Evolutionary conservation across 371 early-diverging fungal genomes (phyloP).

Genomic region (Rhizopus arrhizus): DNA sequence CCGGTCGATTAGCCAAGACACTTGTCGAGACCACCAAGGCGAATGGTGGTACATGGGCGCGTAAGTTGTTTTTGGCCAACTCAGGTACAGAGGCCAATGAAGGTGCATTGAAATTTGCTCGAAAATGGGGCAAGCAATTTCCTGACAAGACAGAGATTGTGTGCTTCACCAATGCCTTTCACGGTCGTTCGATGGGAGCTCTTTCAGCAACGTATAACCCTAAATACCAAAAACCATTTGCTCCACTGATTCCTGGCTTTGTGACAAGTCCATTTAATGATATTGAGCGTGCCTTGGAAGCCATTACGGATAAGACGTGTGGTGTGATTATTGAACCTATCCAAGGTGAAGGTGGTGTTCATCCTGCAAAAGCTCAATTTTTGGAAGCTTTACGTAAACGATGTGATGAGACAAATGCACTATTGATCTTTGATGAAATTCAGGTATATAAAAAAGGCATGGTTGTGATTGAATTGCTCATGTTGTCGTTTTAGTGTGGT

Average conservation of each 20-base stretch:
- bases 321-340: slow-evolving; percentile 95
- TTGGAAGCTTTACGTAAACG: slow-evolving; percentile 72
- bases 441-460: slow-evolving; percentile 55
- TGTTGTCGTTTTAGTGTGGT: slow-evolving; percentile 63
- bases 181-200: slow-evolving; percentile 94
- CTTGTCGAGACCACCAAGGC: slow-evolving; percentile 63
- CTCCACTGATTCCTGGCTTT: slow-evolving; percentile 88
- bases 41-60: slow-evolving; percentile 46
- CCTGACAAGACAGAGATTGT: slow-evolving; percentile 65
- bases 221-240: slow-evolving; percentile 92
- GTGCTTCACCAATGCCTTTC: slow-evolving; percentile 88
- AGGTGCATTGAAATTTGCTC: slow-evolving; percentile 90
- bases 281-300: slow-evolving; percentile 53
- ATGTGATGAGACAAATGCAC: slow-evolving; percentile 80
- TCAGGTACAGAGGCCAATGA: slow-evolving; percentile 93
- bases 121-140: slow-evolving; percentile 79
- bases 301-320: slow-evolving; percentile 77
- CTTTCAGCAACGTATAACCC: slow-evolving; percentile 87
- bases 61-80: slow-evolving; percentile 85
- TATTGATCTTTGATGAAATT: slow-evolving; percentile 95
- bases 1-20: slow-evolving; percentile 70
- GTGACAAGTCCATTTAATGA: slow-evolving; percentile 74
- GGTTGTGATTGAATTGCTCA: background rate
- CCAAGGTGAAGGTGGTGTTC: slow-evolving; percentile 96
- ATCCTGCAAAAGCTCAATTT: slow-evolving; percentile 70